A percentile compares a stretch with the other conserved stretches of the same genome.
phyloP scores from a whole-genome alignment of 345 rosid species.

The Hibiscus tridactylites region DNA sequence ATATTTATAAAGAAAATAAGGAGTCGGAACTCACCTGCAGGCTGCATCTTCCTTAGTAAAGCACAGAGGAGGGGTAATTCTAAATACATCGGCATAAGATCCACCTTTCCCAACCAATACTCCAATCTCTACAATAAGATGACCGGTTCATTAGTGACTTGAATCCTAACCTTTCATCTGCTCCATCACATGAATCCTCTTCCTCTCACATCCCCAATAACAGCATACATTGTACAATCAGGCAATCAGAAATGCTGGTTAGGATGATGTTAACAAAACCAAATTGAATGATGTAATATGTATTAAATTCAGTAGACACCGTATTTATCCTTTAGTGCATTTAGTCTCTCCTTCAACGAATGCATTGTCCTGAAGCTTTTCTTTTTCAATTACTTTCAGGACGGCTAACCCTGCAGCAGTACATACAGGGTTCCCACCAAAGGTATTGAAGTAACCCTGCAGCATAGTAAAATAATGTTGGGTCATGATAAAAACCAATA shows the following conservation, averaged over 20 bases:
- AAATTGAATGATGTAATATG: background rate
- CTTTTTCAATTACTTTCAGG: background rate
- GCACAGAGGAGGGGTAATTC: background rate
- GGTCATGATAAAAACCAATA: background rate
- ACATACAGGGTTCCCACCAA: background rate
- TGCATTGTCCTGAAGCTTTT: background rate
- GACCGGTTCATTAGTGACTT: background rate
- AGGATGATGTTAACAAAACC: background rate
- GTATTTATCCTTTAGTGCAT: background rate
- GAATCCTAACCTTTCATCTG: background rate
- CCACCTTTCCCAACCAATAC: background rate
- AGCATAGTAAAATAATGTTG: background rate
- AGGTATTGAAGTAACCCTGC: background rate
- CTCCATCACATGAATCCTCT: background rate
- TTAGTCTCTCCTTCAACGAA: background rate
- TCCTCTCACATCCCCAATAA: background rate
- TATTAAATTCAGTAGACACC: background rate
- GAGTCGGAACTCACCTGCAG: background rate
- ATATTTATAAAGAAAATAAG: background rate
- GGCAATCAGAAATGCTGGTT: background rate
- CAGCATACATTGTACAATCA: background rate
- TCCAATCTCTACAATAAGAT: background rate
- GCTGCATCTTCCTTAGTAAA: background rate
- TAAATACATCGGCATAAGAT: background rate
- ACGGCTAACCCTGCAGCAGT: background rate